These are phyloP conservation scores for Botrytis squamosa DNA, from an alignment of 2,329 filamentous ascomycete species.

Conservation along the genomic window DNA sequence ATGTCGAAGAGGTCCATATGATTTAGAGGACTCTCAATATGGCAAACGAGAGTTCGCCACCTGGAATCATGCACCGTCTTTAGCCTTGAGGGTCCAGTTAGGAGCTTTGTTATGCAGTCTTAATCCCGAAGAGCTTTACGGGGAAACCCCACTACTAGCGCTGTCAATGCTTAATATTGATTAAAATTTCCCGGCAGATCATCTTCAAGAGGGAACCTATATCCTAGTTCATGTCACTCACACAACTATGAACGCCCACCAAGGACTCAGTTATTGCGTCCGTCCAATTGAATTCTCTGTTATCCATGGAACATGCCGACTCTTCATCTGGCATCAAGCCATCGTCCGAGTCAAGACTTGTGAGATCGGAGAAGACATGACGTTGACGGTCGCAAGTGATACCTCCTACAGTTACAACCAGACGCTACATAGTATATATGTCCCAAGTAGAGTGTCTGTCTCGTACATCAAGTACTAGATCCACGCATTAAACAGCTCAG, in stretches of 20 bases:
- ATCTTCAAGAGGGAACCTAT: neutral
- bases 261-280: neutral
- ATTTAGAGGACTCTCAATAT: neutral
- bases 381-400: neutral
- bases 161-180: conserved; percentile 1
- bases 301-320: neutral
- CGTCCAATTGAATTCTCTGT: neutral
- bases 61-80: neutral
- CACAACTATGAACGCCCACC: neutral
- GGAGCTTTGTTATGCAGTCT: neutral
- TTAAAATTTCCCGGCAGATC: conserved; percentile 9
- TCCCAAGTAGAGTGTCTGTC: neutral
- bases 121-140: neutral
- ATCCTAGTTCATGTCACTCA: neutral
- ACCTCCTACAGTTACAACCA: neutral
- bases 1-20: neutral
- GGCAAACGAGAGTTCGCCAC: neutral
- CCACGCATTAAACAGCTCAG: neutral
- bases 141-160: neutral
- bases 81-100: neutral
- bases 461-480: neutral
- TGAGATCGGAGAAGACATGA: neutral
- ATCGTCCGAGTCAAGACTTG: neutral
- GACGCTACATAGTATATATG: neutral
- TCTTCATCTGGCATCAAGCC: neutral